Percentiles rank a stretch among this genome's conserved stretches.
Evolutionary conservation across 345 rosid genomes (phyloP).

Genomic region (Brassica rapa): DNA sequence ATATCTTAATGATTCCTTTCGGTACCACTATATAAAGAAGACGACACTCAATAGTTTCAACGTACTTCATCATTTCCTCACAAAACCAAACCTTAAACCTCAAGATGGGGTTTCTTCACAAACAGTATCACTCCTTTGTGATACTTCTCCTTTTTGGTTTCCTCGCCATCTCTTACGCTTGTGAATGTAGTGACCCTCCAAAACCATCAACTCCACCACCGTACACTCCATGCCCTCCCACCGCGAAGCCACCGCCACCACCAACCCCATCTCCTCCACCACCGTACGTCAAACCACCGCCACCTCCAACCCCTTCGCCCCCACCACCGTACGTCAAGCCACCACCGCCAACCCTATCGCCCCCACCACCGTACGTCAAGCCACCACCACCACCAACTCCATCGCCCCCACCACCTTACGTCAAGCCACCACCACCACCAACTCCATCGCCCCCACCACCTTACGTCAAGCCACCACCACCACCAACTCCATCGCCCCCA

Average conservation of each 20-base stretch:
- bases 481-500: no score
- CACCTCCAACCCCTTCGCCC: slow-evolving; percentile 14
- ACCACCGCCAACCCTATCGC: slow-evolving; percentile 27
- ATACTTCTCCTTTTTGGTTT: slow-evolving; percentile 25
- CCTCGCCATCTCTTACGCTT: slow-evolving; percentile 28
- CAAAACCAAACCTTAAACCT: slow-evolving; percentile 21
- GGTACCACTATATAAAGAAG: slow-evolving; percentile 24
- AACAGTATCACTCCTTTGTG: slow-evolving; percentile 17
- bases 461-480: no score
- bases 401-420: slow-evolving; percentile 35
- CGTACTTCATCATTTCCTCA: slow-evolving; percentile 24
- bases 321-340: slow-evolving; percentile 15
- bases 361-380: slow-evolving; percentile 23
- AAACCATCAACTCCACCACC: slow-evolving; percentile 41
- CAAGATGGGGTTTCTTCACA: slow-evolving; percentile 35
- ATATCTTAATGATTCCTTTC: neutral
- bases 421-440: no score
- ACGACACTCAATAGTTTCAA: slow-evolving; percentile 12
- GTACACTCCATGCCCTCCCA: slow-evolving; percentile 23
- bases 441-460: no score
- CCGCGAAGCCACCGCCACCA: slow-evolving; percentile 5
- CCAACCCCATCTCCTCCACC: slow-evolving; percentile 21
- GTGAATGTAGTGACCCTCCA: slow-evolving; percentile 39
- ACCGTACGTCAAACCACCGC: neutral
- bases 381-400: slow-evolving; percentile 45